A percentile compares a stretch with the other conserved stretches of the same genome.
Conservation (phyloP, 345 rosid species). For the Eutrema japonicum region DNA sequence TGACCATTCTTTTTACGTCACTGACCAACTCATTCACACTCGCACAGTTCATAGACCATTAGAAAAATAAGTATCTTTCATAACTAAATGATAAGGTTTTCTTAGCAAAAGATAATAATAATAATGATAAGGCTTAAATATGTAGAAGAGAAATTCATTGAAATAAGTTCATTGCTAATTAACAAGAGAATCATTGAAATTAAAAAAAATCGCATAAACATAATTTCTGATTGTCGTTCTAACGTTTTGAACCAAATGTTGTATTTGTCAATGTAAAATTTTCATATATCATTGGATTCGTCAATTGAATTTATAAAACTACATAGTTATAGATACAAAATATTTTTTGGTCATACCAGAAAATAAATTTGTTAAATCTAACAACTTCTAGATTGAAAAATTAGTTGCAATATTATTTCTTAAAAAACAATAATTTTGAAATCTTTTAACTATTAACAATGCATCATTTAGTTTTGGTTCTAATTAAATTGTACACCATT, state of each 20-base stretch:
- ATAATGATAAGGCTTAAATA: background rate
- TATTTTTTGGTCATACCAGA: background rate
- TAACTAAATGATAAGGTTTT: background rate
- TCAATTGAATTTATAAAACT: background rate
- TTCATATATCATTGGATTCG: too few species aligned
- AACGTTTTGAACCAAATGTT: background rate
- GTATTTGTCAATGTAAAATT: background rate
- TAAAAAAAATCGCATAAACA: background rate
- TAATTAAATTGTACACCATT: background rate
- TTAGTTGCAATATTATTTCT: background rate
- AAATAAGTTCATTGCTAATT: background rate
- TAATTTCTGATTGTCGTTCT: background rate
- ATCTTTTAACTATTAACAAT: background rate
- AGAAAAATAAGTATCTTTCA: background rate
- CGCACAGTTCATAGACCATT: slow-evolving; percentile 19
- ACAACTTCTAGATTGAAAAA: background rate
- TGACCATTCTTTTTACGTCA: slow-evolving; percentile 29
- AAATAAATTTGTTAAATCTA: background rate
- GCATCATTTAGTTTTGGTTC: background rate
- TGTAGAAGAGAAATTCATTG: background rate
- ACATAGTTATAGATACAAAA: background rate
- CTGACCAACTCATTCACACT: slow-evolving; percentile 29
- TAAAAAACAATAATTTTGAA: background rate
- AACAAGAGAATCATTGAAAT: background rate
- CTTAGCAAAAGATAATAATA: too few species aligned